phyloP scores from a whole-genome alignment of 2,329 filamentous ascomycete species.

The Colletotrichum simmondsii region DNA sequence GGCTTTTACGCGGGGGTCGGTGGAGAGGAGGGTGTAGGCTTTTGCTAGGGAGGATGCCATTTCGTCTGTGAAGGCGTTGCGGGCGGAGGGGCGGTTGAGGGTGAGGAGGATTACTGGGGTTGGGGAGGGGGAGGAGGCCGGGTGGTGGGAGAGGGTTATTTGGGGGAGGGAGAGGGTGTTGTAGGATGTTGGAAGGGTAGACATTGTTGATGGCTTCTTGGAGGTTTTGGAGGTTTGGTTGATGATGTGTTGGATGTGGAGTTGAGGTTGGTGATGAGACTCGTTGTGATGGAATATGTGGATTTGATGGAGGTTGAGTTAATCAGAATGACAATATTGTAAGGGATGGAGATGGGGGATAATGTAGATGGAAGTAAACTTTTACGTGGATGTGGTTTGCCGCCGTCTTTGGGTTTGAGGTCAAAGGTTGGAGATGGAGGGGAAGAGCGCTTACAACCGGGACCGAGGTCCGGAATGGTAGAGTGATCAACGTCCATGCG shows the following conservation, averaged over 20 bases:
- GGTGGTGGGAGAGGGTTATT: conserved; percentile 61
- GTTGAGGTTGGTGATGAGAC: neutral
- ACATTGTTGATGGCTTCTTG: conserved; percentile 1
- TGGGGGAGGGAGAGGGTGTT: conserved; percentile 52
- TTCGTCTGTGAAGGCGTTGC: conserved; percentile 75
- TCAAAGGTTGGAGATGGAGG: conserved; percentile 5
- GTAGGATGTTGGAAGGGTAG: conserved; percentile 50
- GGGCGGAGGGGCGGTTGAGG: conserved; percentile 71
- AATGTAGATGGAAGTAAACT: no score
- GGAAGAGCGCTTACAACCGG: conserved; percentile 12
- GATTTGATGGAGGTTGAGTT: neutral
- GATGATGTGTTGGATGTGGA: neutral
- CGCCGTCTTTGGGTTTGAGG: neutral
- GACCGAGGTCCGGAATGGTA: conserved; percentile 24
- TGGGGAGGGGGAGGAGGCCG: conserved; percentile 59
- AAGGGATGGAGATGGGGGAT: no score
- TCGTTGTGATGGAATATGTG: neutral
- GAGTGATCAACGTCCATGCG: neutral
- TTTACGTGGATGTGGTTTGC: no score
- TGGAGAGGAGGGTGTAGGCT: conserved; percentile 62
- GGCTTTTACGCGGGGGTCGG: conserved; percentile 64
- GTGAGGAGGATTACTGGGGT: conserved; percentile 73
- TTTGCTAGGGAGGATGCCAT: conserved; percentile 72
- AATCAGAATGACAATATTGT: neutral
- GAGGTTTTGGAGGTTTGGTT: no score